These are phyloP conservation scores for Kluyveromyces nonfermentans DNA, from an alignment of 805 yeast genomes.

Conservation along the genomic window DNA sequence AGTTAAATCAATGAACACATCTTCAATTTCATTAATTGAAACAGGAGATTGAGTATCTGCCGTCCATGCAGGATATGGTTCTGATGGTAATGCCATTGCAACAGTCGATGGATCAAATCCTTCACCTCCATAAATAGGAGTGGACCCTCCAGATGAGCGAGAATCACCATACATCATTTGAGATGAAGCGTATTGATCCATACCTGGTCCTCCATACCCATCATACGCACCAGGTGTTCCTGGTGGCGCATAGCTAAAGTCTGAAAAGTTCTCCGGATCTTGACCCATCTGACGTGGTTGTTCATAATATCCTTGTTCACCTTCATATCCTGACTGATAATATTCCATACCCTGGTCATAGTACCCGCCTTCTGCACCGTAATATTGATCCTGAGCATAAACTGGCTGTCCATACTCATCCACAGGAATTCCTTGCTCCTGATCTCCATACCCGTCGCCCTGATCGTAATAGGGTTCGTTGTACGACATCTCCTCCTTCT, in stretches of 20 bases:
- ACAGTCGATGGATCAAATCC: slow-evolving; percentile 50
- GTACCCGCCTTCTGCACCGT: slow-evolving; percentile 29
- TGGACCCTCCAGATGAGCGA: slow-evolving; percentile 86
- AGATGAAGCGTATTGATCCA: slow-evolving; percentile 65
- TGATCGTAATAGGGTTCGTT: slow-evolving; percentile 17
- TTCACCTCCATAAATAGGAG: slow-evolving; percentile 74
- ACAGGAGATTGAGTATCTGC: slow-evolving; percentile 90
- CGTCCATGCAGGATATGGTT: slow-evolving; percentile 99
- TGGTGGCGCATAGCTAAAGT: slow-evolving; percentile 53
- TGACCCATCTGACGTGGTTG: slow-evolving; percentile 39
- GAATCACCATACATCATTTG: slow-evolving; percentile 78
- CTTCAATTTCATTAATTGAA: slow-evolving; percentile 77
- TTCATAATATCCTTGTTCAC: slow-evolving; percentile 42
- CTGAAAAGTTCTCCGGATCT: slow-evolving; percentile 58
- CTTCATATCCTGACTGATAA: slow-evolving; percentile 37
- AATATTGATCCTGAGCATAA: slow-evolving; percentile 28
- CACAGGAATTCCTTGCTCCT: slow-evolving; percentile 23
- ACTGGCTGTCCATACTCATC: slow-evolving; percentile 37
- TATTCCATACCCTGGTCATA: slow-evolving; percentile 31
- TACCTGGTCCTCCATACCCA: slow-evolving; percentile 55
- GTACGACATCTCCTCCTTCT: slow-evolving; percentile 15
- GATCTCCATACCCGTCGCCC: slow-evolving; percentile 25
- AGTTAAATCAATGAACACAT: slow-evolving; percentile 71
- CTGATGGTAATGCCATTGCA: slow-evolving; percentile 66
- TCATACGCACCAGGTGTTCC: slow-evolving; percentile 50